These are phyloP conservation scores for Chlorociboria aeruginascens DNA, from an alignment of 495 filamentous ascomycete species.

Conservation along the genomic window DNA sequence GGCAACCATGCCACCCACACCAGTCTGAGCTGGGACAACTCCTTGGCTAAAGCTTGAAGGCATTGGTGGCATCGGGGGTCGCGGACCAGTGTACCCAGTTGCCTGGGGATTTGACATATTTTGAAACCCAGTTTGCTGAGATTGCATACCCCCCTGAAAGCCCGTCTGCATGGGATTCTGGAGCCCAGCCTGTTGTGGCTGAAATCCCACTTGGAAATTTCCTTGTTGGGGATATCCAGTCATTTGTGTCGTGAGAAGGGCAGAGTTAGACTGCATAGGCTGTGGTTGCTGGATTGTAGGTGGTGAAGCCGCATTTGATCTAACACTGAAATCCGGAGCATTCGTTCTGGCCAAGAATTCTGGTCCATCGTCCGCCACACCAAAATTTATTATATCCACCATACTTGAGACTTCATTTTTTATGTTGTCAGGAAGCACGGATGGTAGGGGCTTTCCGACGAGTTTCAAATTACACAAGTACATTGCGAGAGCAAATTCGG, in stretches of 20 bases:
- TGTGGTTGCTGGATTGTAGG: slow-evolving; percentile 80
- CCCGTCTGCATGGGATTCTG: slow-evolving; percentile 53
- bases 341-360: slow-evolving; percentile 41
- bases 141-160: slow-evolving; percentile 43
- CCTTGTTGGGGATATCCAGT: slow-evolving; percentile 46
- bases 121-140: slow-evolving; percentile 46
- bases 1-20: slow-evolving; percentile 34
- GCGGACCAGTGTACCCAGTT: slow-evolving; percentile 57
- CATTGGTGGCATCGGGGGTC: slow-evolving; percentile 92
- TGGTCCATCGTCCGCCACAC: slow-evolving; percentile 66
- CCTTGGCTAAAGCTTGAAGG: slow-evolving; percentile 61
- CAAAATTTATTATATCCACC: slow-evolving; percentile 99
- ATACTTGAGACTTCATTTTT: slow-evolving; percentile 97
- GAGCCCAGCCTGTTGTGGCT: slow-evolving; percentile 9
- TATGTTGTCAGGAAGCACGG: slow-evolving; percentile 66
- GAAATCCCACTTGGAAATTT: slow-evolving; percentile 14
- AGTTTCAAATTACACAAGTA: slow-evolving; percentile 94
- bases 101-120: slow-evolving; percentile 37
- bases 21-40: slow-evolving; percentile 53
- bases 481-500: slow-evolving; percentile 96
- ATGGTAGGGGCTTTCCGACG: slow-evolving; percentile 71
- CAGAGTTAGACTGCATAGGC: slow-evolving; percentile 65
- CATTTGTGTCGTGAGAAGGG: slow-evolving; percentile 63
- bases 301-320: slow-evolving; percentile 50
- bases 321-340: slow-evolving; percentile 65